Conservation (phyloP, 495 filamentous ascomycete species). For the Hypoxylon lienhwacheense region DNA sequence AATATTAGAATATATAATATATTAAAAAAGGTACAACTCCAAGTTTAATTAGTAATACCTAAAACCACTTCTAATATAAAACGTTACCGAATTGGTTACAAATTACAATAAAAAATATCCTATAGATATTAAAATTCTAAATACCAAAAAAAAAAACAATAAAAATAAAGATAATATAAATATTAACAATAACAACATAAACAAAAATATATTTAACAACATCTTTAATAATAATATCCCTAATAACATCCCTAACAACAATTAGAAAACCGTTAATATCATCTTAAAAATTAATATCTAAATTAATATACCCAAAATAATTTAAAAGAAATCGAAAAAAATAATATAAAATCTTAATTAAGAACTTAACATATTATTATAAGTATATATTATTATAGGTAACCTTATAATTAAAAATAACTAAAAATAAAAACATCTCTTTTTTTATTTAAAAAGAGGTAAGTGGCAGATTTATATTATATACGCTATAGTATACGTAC, state of each 20-base stretch:
- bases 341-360: background rate
- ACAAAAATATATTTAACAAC: too few species aligned
- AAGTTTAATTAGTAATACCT: too few species aligned
- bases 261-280: background rate
- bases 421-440: background rate
- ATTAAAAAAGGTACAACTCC: too few species aligned
- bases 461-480: background rate
- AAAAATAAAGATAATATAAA: too few species aligned
- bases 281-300: background rate
- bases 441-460: too few species aligned
- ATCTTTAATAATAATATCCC: too few species aligned
- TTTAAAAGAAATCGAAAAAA: background rate
- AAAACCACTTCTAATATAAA: background rate
- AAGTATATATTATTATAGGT: background rate
- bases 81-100: too few species aligned
- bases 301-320: background rate
- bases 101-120: background rate
- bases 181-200: too few species aligned
- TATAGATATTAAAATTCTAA: background rate
- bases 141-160: background rate
- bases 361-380: background rate
- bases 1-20: too few species aligned
- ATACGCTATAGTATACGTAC: background rate
- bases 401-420: background rate
- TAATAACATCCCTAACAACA: background rate